Base-by-base conservation (phyloP, 768 basidiomycete species). In the Tricholoma sp. region DNA sequence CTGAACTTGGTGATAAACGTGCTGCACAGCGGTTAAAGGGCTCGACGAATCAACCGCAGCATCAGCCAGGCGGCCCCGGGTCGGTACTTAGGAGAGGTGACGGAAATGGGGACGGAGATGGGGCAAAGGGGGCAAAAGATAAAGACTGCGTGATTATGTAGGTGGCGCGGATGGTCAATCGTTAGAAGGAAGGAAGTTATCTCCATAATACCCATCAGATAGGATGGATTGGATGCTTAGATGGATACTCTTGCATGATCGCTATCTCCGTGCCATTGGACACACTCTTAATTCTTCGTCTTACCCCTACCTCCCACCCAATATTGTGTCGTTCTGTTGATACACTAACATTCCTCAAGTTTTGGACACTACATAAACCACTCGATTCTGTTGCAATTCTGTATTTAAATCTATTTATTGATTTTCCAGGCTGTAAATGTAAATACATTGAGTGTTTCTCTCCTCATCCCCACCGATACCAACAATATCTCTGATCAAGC, bases 1-100 rank as follows among this genome's bases (percentile, higher is more conserved):
- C 94, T 13, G 93, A 95, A 2, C 82, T 85, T 31, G 95, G 96
- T 50, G 97, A 99, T 73, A 96, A 92, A 69, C 91, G 97, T 57
- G 94, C 97, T 0, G 74, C 80, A 7, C 91, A 95, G 65, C 85
- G 97, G 52, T 74, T 98, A 12, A 86, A 82, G 66, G 77, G 83
- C 10, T 77, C 81, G 6, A 79, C 79, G 44, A 80, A 71, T 53
- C 79, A 79, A 53, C 80, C 83, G 6, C 68, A 81, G 58, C 77
- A 73, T 53, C 76, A 79, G 54, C 82, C 85, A 4, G 85, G 84
- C 24, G 82, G 83, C 31, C 74, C 85, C 1, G 83, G 80, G 33
- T 75, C 86, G 5, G 81, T 89, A 9, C 71, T 89, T 33, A 75
- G 81, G 55, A 82, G 87, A 41, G 81, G 79, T 45, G 79, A 77